Base-by-base conservation (phyloP, 78 protist species). In the Dictyostelium capitatum region DNA sequence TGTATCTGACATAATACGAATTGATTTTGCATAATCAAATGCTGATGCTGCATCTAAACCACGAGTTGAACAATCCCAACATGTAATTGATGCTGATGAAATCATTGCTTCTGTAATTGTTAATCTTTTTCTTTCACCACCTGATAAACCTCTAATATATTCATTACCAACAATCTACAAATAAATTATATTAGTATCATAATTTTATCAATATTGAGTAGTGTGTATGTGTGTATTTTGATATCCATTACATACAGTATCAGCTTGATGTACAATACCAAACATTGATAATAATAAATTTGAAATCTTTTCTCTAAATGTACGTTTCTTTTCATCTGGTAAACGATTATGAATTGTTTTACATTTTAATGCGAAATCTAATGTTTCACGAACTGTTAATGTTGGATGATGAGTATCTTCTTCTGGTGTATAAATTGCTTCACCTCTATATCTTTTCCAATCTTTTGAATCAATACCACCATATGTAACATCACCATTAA, bases 391-490 rank as follows among this genome's bases (percentile, higher is more conserved):
- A 6, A 82, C 77, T 6, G 95, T 91, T 20, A 91, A 37, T 3
- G 95, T 91, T 77, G 95, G 90, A 41, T 83, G 70, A 54, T 91
- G 82, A 14, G 32, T 46, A 56, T 91, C 95, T 56, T 91, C 95
- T 28, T 91, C 95, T 19, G 95, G 95, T 2, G 90, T 79, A 50
- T 91, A 91, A 41, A 91, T 80, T 41, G 90, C 95, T 46, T 91
- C 95, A 78, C 95, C 95, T 25, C 69, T 20, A 46, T 74, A 91
- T 47, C 67, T 46, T 20, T 20, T 37, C 87, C 70, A 80, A 14
- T 91, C 74, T 10, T 69, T 30, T 19, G 90, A 57, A 25, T 82
- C 67, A 37, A 91, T 82, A 53, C 95, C 95, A 77, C 95, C 95
- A 79, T 91, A 91, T 12, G 20, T 91, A 19, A 91, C 79, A 6